These are phyloP conservation scores for Dothidotthia symphoricarpi DNA, from an alignment of 2,329 filamentous ascomycete genomes.

Conservation along the genomic window DNA sequence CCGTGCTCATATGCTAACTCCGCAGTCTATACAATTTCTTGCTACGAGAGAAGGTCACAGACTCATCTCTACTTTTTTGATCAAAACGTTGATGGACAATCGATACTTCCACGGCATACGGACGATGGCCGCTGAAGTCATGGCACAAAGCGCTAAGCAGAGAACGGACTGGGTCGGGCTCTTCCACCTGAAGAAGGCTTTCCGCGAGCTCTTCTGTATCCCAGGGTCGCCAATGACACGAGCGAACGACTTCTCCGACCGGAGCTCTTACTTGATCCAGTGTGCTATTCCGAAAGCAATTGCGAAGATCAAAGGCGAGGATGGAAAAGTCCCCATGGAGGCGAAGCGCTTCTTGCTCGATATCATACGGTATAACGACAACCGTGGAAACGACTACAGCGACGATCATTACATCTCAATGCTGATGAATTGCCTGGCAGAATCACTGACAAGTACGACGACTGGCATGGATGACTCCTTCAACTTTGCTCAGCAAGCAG, in stretches of 20 bases:
- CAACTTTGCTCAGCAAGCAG: conserved; percentile 50
- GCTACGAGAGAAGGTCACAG: conserved; percentile 66
- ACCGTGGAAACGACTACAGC: conserved; percentile 82
- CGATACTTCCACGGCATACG: conserved; percentile 94
- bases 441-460: conserved; percentile 47
- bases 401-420: conserved; percentile 86
- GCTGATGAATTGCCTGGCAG: conserved; percentile 65
- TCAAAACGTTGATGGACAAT: conserved; percentile 83
- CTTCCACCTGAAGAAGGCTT: conserved; percentile 80
- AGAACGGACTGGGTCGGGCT: conserved; percentile 71
- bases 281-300: conserved; percentile 80
- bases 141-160: conserved; percentile 67
- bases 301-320: conserved; percentile 69
- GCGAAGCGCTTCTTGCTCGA: conserved; percentile 85
- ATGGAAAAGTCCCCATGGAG: conserved; percentile 73
- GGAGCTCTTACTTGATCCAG: conserved; percentile 80
- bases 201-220: conserved; percentile 84
- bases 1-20: conserved; percentile 1
- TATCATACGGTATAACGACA: conserved; percentile 90
- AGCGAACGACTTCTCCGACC: conserved; percentile 89
- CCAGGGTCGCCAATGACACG: conserved; percentile 73
- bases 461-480: conserved; percentile 33
- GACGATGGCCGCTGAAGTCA: conserved; percentile 74
- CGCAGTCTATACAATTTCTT: conserved; percentile 69
- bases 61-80: conserved; percentile 83